phyloP scores from a whole-genome alignment of 768 basidiomycete species.

The Chiua virens region DNA sequence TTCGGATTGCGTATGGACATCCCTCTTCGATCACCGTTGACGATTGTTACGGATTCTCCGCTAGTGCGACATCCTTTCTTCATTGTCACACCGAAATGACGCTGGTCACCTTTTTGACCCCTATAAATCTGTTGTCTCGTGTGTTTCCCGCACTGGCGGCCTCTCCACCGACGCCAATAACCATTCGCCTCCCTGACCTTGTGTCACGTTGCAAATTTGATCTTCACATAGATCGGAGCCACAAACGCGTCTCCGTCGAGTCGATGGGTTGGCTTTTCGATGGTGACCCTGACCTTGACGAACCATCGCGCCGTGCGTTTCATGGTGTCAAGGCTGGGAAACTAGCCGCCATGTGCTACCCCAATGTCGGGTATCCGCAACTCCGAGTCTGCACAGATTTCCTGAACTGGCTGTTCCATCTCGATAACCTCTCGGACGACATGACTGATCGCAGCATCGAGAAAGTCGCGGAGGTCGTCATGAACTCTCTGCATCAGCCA shows the following conservation, averaged over 20 bases:
- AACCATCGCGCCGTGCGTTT: constrained; percentile 55
- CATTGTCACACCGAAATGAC: too few species aligned
- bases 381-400: constrained; percentile 76
- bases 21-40: too few species aligned
- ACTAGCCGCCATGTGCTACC: constrained; percentile 51
- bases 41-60: too few species aligned
- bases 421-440: constrained; percentile 79
- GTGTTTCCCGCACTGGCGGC: too few species aligned
- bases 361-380: constrained; percentile 56
- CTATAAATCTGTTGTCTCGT: too few species aligned
- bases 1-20: too few species aligned
- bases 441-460: constrained; percentile 65
- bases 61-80: too few species aligned
- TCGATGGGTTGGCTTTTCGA: constrained; percentile 73
- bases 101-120: too few species aligned
- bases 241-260: constrained; percentile 57
- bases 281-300: constrained; percentile 52
- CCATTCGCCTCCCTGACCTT: constrained; percentile 72
- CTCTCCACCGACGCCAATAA: constrained; percentile 32
- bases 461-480: constrained; percentile 59
- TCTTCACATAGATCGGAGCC: constrained; percentile 54
- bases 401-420: constrained; percentile 74
- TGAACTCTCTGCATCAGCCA: constrained; percentile 73
- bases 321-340: constrained; percentile 72
- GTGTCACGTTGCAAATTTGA: constrained; percentile 69